Conservation (phyloP, 2,329 filamentous ascomycete genomes). For the Fusarium phyllophilum region DNA sequence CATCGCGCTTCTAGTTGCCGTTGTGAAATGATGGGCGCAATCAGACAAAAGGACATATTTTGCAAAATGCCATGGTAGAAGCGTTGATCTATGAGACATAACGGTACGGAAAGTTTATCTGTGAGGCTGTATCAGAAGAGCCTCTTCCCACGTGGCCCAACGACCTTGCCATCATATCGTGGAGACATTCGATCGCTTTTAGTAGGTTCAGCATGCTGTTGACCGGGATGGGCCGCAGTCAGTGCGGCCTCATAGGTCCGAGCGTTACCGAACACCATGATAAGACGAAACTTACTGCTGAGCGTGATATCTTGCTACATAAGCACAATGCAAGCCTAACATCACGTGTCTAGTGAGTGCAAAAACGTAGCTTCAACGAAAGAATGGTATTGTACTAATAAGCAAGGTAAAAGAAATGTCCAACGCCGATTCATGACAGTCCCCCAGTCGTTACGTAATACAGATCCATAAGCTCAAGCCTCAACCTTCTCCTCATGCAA, state of each 20-base stretch:
- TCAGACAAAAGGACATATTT: too few species aligned
- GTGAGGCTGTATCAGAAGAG: neutral
- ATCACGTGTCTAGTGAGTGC: too few species aligned
- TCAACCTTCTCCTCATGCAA: slow-evolving; percentile 34
- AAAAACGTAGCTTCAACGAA: neutral
- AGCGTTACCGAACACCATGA: neutral
- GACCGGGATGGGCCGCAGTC: too few species aligned
- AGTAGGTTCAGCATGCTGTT: neutral
- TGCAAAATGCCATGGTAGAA: too few species aligned
- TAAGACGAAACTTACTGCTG: neutral
- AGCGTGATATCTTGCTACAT: too few species aligned
- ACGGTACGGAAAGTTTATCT: fast-evolving
- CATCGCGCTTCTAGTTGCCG: fast-evolving
- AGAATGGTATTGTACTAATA: neutral
- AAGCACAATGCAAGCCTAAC: too few species aligned
- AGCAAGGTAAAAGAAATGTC: neutral
- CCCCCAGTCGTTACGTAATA: neutral
- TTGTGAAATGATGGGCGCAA: neutral
- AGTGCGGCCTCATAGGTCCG: neutral
- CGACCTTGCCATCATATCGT: neutral
- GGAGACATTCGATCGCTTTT: neutral
- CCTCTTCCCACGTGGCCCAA: neutral
- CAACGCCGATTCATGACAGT: neutral
- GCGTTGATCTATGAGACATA: too few species aligned
- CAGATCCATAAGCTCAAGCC: neutral